Evolutionary conservation across 2,329 filamentous ascomycete genomes (phyloP), one percentile per base, ranked within the genome.

Genomic region (Onygena corvina): DNA sequence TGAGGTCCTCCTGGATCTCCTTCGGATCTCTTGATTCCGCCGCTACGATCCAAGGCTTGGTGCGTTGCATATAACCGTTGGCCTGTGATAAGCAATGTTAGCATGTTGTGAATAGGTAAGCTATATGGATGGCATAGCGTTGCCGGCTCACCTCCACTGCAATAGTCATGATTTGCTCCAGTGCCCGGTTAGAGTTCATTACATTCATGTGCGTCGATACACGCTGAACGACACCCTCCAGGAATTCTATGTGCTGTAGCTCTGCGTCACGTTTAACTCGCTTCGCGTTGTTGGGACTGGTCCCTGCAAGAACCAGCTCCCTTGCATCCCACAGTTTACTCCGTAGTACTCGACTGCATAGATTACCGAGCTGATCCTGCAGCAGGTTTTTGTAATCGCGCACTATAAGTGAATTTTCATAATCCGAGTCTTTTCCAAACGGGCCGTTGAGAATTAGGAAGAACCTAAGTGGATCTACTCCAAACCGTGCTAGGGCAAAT

Each of bases 401-500:
- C 38, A 84, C 79, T 53, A 98, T 83, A 52, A 77, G 74, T 11
- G 75, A 68, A 62, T 96, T 98, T 53, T 83, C 82, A 61, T 96
- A 98, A 63, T 88, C 81, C 25, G 86, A 77, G 62, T 98, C 92
- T 50, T 85, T 73, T 11, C 70, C 70, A 29, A 94, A 78, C 18
- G 81, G 84, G 35, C 87, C 89, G 53, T 89, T 83, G 53, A 83
- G 78, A 54, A 87, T 78, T 55, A 98, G 77, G 65, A 90, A 98
- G 67, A 85, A 96, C 7, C 92, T 83, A 75, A 98, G 80, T 0
- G 81, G 76, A 63, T 98, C 93, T 3, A 88, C 73, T 2, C 87
- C 88, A 67, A 88, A 98, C 4, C 89, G 79, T 54, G 94, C 83
- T 44, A 96, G 76, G 9, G 92, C 92, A 57, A 87, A 87, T 61